These are phyloP conservation scores for Fusarium tanahbumbuense DNA, from an alignment of 2,329 filamentous ascomycete species.

Conservation along the genomic window DNA sequence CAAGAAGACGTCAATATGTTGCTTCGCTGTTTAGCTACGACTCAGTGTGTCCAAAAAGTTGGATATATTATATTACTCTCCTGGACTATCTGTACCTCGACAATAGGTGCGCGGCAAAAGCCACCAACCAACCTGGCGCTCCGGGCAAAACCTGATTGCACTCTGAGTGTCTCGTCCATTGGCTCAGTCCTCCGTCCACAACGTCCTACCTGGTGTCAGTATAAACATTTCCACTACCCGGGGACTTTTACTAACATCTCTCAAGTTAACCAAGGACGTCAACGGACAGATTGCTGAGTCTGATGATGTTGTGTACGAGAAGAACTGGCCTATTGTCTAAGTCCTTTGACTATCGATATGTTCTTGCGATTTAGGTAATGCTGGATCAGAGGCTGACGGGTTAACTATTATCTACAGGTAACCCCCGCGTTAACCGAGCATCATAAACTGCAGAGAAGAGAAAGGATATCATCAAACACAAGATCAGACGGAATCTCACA, in stretches of 20 bases:
- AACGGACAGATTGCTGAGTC: neutral
- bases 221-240: too few species aligned
- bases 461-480: neutral
- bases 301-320: fast-evolving
- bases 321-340: neutral
- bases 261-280: too few species aligned
- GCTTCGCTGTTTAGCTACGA: neutral
- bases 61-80: neutral
- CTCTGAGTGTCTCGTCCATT: too few species aligned
- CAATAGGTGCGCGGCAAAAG: too few species aligned
- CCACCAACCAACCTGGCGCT: too few species aligned
- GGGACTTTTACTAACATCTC: neutral
- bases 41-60: neutral
- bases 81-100: too few species aligned
- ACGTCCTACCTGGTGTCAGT: too few species aligned
- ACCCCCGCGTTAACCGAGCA: neutral
- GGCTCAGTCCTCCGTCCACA: too few species aligned
- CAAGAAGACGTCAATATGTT: too few species aligned
- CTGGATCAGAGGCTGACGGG: neutral
- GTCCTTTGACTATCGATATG: neutral
- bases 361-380: neutral
- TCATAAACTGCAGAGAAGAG: neutral
- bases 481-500: neutral
- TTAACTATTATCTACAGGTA: neutral
- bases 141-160: too few species aligned